Evolutionary conservation across 2,329 filamentous ascomycete genomes (phyloP).

Genomic region (Phaeosphaeriaceae sp.): DNA sequence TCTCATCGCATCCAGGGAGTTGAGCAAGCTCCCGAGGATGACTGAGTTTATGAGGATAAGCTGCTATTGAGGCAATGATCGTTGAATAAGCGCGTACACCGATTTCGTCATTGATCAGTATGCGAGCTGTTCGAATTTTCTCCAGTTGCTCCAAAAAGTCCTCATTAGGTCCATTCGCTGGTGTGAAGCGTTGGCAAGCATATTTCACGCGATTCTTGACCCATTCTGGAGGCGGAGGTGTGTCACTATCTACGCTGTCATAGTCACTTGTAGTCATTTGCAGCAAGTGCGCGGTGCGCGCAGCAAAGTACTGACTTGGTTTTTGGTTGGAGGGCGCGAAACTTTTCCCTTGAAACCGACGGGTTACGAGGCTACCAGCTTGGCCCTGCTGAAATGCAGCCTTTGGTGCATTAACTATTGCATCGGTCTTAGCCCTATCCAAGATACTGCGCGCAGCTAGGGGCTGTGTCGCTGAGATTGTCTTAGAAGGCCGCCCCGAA

Average conservation of each 20-base stretch:
- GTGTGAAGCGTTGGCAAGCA: constrained; percentile 81
- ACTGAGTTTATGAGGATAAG: constrained; percentile 71
- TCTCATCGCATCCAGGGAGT: constrained; percentile 81
- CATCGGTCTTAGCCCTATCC: constrained; percentile 61
- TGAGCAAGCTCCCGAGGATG: constrained; percentile 51
- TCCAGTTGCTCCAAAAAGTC: constrained; percentile 76
- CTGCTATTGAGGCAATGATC: constrained; percentile 80
- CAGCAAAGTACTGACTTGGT: constrained; percentile 13
- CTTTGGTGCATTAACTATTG: constrained; percentile 24
- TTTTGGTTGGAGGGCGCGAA: constrained; percentile 33
- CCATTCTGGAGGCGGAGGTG: constrained; percentile 75
- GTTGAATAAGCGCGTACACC: constrained; percentile 87
- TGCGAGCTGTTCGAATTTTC: constrained; percentile 74
- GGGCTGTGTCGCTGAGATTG: constrained; percentile 26
- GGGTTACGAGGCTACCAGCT: constrained; percentile 26
- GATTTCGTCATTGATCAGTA: constrained; percentile 75
- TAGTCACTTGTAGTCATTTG: constrained; percentile 80
- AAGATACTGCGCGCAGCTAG: constrained; percentile 50
- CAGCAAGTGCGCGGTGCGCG: constrained; percentile 54
- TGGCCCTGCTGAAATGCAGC: constrained; percentile 18
- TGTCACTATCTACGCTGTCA: constrained; percentile 60
- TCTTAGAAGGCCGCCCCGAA: constrained; percentile 23
- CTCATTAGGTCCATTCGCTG: constrained; percentile 72
- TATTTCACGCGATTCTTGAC: constrained; percentile 69
- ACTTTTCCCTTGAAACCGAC: constrained; percentile 42